These are phyloP conservation scores for Pterulicium gracile DNA, from an alignment of 1,284 basidiomycete genomes.

Conservation along the genomic window DNA sequence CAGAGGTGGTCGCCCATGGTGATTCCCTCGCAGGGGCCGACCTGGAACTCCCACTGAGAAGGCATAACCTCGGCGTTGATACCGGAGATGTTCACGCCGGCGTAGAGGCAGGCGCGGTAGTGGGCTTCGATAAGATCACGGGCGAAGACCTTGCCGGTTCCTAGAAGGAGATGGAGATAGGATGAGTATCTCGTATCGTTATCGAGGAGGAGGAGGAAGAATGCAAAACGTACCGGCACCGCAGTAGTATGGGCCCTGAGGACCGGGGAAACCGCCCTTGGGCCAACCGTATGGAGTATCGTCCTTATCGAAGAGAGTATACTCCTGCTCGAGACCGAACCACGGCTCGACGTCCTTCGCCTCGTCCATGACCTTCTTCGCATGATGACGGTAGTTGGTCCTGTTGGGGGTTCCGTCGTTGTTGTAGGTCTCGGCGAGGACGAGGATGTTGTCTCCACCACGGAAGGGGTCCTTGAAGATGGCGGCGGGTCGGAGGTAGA, in stretches of 20 bases:
- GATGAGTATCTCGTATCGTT: constrained; percentile 4
- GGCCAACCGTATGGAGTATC: constrained; percentile 94
- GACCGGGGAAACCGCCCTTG: constrained; percentile 97
- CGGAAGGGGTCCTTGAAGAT: constrained; percentile 99
- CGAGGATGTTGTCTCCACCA: constrained; percentile 94
- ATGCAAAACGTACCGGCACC: constrained; percentile 79
- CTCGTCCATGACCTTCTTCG: constrained; percentile 88
- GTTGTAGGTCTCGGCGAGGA: constrained; percentile 97
- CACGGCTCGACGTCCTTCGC: constrained; percentile 77
- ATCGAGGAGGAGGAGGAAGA: too few species aligned
- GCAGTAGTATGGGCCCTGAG: constrained; percentile 99
- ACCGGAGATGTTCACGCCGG: constrained; percentile 96
- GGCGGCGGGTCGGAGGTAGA: constrained; percentile 94
- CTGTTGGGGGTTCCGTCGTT: constrained; percentile 97
- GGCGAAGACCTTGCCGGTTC: constrained; percentile 93
- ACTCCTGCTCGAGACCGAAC: constrained; percentile 99
- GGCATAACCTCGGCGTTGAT: constrained; percentile 99
- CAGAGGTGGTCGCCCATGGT: constrained; percentile 98
- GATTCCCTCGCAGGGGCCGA: constrained; percentile 96
- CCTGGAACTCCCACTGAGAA: constrained; percentile 99
- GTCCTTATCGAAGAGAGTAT: constrained; percentile 94
- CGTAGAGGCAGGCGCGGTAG: constrained; percentile 94
- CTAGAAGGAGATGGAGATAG: constrained; percentile 25
- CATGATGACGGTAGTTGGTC: constrained; percentile 90
- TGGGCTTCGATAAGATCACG: constrained; percentile 99